Evolutionary conservation across 345 rosid genomes (phyloP), one percentile per base, ranked within the genome.

Genomic region (Gynandropsis gynandra): DNA sequence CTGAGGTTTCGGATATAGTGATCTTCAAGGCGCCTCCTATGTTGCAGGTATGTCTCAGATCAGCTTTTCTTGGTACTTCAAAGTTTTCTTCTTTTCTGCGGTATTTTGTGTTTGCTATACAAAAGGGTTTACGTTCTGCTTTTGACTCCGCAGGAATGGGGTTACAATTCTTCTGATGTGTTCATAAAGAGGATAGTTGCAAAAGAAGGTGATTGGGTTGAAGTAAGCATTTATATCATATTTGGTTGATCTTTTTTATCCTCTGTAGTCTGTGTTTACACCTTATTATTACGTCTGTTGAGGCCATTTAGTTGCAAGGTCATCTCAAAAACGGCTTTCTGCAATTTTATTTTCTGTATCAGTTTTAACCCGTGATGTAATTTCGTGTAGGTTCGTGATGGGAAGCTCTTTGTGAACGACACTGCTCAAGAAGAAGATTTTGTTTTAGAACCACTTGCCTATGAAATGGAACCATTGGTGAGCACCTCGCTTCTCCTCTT

Each of bases 121-220:
- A 11, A 50, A 45, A 39, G 31, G 19, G 42, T 12, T 50, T 42
- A 47, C 49, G 42, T 6, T 35, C 40, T 47, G 15, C 50, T 55
- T n/a, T n/a, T 38, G 54, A 48, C 50, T 34, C 58, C 42, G 59
- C 44, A 89, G 97, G 85, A 85, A 50, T 0, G 62, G 56, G 89
- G 83, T 35, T 82, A 40, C 65, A 76, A 67, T 41, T 54, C 71
- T 12, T 72, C 69, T 15, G 96, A 78, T 59, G 95, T 80, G 9
- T 83, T 72, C 69, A 82, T 90, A 12, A 90, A 90, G 65, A 87
- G 98, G 69, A 72, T 90, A 34, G 98, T 90, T 51, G 98, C 98
- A 24, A 86, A 72, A 69, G 92, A 78, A 54, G 92, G 96, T 47
- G 98, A 90, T 57, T 63, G 52, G 70, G 96, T 90, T 48, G 80